Evolutionary conservation across 2,329 filamentous ascomycete species (phyloP).

Genomic region (Boeremia lycopersici): DNA sequence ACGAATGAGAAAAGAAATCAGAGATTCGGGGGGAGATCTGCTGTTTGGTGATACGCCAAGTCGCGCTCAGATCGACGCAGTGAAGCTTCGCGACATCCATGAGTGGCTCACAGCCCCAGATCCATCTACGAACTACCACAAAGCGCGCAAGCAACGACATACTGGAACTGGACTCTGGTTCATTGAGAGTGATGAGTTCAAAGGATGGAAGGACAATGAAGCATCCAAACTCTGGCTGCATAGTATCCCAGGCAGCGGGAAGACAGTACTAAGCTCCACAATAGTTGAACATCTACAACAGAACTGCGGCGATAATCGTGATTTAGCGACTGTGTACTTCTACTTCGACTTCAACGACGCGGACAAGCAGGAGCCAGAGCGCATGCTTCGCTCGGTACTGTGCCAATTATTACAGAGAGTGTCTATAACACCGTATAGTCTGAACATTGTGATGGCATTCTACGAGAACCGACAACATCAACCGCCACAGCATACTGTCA

Average conservation of each 20-base stretch:
- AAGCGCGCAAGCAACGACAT: background rate
- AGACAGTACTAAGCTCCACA: background rate
- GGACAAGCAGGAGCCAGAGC: background rate
- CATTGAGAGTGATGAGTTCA: background rate
- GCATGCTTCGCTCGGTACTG: background rate
- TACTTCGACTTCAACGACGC: background rate
- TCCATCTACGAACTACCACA: background rate
- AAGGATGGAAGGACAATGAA: background rate
- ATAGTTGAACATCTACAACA: background rate
- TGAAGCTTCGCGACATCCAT: too few species aligned
- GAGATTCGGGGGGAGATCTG: too few species aligned
- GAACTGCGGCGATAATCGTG: background rate
- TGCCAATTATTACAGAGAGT: too few species aligned
- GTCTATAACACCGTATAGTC: background rate
- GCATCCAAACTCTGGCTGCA: background rate
- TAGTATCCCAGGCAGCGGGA: background rate
- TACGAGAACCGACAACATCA: too few species aligned
- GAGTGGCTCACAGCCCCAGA: background rate
- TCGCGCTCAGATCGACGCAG: too few species aligned
- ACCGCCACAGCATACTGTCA: too few species aligned
- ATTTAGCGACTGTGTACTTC: background rate
- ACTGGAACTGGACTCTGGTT: background rate
- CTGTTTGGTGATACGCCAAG: too few species aligned
- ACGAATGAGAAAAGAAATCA: too few species aligned
- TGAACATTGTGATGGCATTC: background rate